Evolutionary conservation across 192 early-diverging fungal species (phyloP), one percentile per base, ranked within the genome.

Genomic region (Linnemannia schmuckeri): DNA sequence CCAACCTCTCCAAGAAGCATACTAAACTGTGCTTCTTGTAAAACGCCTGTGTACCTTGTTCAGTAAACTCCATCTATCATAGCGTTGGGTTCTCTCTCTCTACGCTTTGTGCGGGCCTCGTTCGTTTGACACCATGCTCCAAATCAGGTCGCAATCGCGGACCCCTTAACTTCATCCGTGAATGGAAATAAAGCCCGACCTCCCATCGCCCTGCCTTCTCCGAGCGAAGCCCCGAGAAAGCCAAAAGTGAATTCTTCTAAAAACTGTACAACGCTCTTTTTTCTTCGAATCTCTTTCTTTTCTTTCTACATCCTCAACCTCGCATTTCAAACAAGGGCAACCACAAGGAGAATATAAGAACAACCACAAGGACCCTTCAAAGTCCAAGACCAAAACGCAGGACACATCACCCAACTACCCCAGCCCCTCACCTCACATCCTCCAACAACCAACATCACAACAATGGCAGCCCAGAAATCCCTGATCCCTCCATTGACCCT

Each of bases 401-500:
- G 10, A 63, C 24, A 38, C 61, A 41, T 66, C 22, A 42, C 75
- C 37, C 61, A 41, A 9, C 52, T 20, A 37, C 30, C 72, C 42
- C n/a, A 40, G 6, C 1, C 61, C 61, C 5, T 63, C 35, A 30
- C 47, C 0, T 52, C 13, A 13, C 18, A 15, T 37, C 17, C 18
- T 5, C n/a, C 44, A 33, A 4, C 18, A 37, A 17, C 33, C 15
- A 27, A n/a, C 54, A 77, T 40, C 41, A 12, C 61, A 22, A 13
- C 47, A 49, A 81, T 87, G 79, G 55, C 85, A 8, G 57, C 79
- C 4, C 57, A 87, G 70, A 89, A 90, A 47, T 72, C 88, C 0
- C 80, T 93, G 35, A 77, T 89, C 75, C 90, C 92, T 27, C 92
- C 92, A 37, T 52, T 93, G 69, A 72, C 77, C 22, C 89, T 93